Percentiles rank a stretch among this genome's conserved stretches.
These are phyloP conservation scores for Penicillium polonicum DNA, from an alignment of 2,329 filamentous ascomycete genomes.

Conservation along the genomic window DNA sequence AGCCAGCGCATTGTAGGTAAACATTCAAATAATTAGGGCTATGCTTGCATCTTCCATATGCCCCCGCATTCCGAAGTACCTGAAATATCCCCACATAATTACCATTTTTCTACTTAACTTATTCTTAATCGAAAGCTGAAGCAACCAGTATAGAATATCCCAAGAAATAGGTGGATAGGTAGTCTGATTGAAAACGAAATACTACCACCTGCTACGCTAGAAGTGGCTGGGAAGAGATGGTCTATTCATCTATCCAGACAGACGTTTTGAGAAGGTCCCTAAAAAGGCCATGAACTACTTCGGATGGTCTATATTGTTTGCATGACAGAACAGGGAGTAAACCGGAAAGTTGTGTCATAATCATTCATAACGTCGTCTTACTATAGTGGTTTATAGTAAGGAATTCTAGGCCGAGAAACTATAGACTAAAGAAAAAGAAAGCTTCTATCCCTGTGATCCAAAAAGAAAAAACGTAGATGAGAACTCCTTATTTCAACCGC, in stretches of 20 bases:
- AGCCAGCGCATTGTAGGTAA: not conserved
- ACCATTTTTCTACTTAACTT: not conserved
- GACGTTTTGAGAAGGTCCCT: not conserved
- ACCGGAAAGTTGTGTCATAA: not conserved
- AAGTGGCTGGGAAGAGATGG: not conserved
- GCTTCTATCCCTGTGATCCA: not conserved
- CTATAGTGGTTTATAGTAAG: not conserved
- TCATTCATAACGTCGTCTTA: constrained; percentile 4
- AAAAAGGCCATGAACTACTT: too few relatives aligned
- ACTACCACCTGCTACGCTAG: not conserved
- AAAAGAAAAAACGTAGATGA: not conserved
- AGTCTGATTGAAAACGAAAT: not conserved
- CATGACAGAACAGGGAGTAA: not conserved
- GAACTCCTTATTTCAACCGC: not conserved
- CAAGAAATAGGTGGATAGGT: not conserved
- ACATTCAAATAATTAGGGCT: not conserved
- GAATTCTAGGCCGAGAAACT: not conserved
- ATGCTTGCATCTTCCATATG: constrained; percentile 9
- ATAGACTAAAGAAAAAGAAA: not conserved
- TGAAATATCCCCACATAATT: not conserved
- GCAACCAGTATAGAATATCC: not conserved
- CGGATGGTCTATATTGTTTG: not conserved
- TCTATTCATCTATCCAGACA: not conserved
- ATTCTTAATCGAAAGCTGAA: not conserved
- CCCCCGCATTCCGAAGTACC: constrained; percentile 28